Base-by-base conservation (phyloP, 495 filamentous ascomycete genomes). In the Hypoxylon intermedium region DNA sequence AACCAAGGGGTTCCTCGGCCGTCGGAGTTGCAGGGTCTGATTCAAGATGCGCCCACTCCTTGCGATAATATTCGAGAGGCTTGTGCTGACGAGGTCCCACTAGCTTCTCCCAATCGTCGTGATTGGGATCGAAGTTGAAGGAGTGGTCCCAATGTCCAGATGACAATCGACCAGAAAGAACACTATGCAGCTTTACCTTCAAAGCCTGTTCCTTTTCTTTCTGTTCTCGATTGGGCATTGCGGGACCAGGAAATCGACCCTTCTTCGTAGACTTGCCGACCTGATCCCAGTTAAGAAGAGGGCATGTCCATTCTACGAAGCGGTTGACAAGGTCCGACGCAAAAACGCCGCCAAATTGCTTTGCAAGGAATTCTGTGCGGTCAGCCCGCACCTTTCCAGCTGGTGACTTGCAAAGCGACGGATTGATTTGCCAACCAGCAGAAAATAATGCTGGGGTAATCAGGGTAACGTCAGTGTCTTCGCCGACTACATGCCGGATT, bases 361-460 rank as follows among this genome's bases (percentile, higher is more conserved):
- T 60, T 9, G 68, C 68, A 9, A 71, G 48, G 37, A 71, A 64
- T 7, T 68, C 66, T 1, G 15, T 30, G 9, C 44, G 46, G 6
- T 40, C 34, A 15, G 58, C 62, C 3, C 43, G 54, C 11, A 58
- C 12, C 3, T 40, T 18, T 19, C 12, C 38, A 9, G 19, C 21
- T 5, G 44, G 30, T 6, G 41, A 20, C 28, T 34, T 37, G 15
- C 59, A 56, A 21, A 69, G 55, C 12, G 50, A 64, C 0, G 60
- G 37, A 28, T 71, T 71, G 21, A 71, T 28, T 1, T 56, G 53
- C 65, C 66, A 71, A 1, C 68, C 68, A 15, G 61, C 59, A 33
- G 68, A 71, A 37, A 71, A 71, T 41, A 64, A n/a, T 3, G 66
- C 53, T 1, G 68, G 68, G 1, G 68, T 67, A 0, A 71, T 49